Percentiles rank a stretch among this genome's conserved stretches.
phyloP scores from a whole-genome alignment of 495 filamentous ascomycete genomes.

The Talaromyces stipitatus region DNA sequence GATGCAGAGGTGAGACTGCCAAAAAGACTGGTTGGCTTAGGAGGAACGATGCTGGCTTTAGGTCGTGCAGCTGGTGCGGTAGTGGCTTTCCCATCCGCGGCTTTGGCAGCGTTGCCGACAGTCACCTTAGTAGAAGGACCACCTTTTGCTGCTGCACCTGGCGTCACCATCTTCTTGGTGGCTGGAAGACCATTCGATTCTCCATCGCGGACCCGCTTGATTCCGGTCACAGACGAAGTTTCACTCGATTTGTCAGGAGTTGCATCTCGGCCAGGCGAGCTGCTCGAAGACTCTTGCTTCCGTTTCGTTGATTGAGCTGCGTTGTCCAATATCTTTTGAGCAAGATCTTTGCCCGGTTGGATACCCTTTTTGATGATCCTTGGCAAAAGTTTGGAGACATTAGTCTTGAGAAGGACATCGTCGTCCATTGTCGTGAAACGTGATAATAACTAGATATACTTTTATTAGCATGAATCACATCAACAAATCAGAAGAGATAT shows the following conservation, averaged over 20 bases:
- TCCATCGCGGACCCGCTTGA: conserved; percentile 38
- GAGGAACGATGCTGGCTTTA: conserved; percentile 41
- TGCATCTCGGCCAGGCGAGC: conserved; percentile 17
- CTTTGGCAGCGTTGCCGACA: conserved; percentile 7
- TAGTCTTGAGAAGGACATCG: conserved; percentile 55
- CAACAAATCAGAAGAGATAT: background rate
- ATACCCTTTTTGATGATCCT: conserved; percentile 62
- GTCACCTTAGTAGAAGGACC: conserved; percentile 19
- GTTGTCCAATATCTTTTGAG: conserved; percentile 50
- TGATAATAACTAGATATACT: conserved; percentile 44
- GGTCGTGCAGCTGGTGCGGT: conserved; percentile 27
- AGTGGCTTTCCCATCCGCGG: conserved; percentile 20
- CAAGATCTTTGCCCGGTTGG: conserved; percentile 47
- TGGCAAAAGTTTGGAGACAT: conserved; percentile 55
- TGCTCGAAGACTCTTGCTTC: conserved; percentile 32
- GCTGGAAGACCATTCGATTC: conserved; percentile 32
- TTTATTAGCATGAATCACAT: conserved; percentile 3
- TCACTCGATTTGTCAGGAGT: conserved; percentile 17
- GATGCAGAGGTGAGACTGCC: conserved; percentile 50
- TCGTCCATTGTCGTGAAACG: conserved; percentile 57
- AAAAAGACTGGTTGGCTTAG: conserved; percentile 53
- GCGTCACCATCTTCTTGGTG: conserved; percentile 32
- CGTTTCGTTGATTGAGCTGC: conserved; percentile 47
- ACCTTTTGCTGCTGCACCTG: conserved; percentile 17
- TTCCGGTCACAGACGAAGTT: conserved; percentile 20